Base-by-base conservation (phyloP, 306 rosid genomes). In the Quercus engelmannii region DNA sequence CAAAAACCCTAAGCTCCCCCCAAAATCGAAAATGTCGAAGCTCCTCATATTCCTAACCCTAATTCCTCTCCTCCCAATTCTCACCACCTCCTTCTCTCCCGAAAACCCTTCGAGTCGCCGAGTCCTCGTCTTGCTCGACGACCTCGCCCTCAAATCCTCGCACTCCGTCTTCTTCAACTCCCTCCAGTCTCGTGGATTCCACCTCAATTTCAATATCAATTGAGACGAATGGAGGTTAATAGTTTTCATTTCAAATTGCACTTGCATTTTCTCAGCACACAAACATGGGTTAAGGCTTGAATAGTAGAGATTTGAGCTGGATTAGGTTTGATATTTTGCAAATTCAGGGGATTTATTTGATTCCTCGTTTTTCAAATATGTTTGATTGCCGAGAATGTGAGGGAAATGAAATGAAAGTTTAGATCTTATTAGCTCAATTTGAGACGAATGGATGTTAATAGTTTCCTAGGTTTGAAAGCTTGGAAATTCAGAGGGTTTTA, bases 141-240 rank as follows among this genome's bases (percentile, higher is more conserved):
- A 92, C 80, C 84, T 95, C 63, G 91, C 98, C 63, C 6, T 93
- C 87, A 89, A 89, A 84, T 91, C 99, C 76, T 90, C 99, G 0
- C 99, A 95, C 80, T 95, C 99, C 1, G 55, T 90, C 75, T 95
- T 69, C 90, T 91, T 95, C 90, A 87, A 91, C 49, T 85, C 97
- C 33, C 92, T 90, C 54, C 90, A 86, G 58, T 95, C 98, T 59
- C 97, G 98, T 3, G 98, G 96, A 28, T 92, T 95, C 92, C 87
- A 91, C 77, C 96, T 95, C 84, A 89, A 93, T 28, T 90, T 95
- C 89, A 91, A 90, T 86, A 93, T 95, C 79, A 35, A 35, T 35
- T 65, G 18, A 43, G 49, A 11, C 19, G 71, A 64, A 41, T 8
- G 21, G 12, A 30, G 21, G 46, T 21, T 35, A 35, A 5, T 35